phyloP scores from a whole-genome alignment of 495 filamentous ascomycete species.

The Podospora australis region DNA sequence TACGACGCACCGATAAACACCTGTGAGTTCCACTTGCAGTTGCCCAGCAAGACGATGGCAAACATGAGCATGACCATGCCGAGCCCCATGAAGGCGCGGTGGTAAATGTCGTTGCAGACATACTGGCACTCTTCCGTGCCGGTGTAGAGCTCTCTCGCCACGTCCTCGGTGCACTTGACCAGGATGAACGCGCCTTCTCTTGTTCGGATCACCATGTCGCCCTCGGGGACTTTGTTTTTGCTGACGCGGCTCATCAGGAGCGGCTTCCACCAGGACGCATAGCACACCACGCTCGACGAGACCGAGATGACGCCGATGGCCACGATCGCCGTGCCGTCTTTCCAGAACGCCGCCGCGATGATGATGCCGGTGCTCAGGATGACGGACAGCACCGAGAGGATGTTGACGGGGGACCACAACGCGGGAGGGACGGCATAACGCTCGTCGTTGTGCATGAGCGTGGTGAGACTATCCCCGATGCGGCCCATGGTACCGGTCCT shows the following conservation, averaged over 20 bases:
- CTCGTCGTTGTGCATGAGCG: conserved; percentile 23
- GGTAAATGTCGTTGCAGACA: conserved; percentile 29
- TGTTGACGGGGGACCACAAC: conserved; percentile 43
- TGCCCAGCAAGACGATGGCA: conserved; percentile 54
- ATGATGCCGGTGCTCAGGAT: conserved; percentile 45
- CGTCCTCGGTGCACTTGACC: conserved; percentile 55
- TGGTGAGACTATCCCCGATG: too few relatives aligned
- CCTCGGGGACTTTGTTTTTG: conserved; percentile 44
- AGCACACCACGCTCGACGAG: conserved; percentile 46
- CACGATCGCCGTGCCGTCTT: conserved; percentile 50
- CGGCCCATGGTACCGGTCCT: not conserved
- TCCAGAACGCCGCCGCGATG: conserved; percentile 20
- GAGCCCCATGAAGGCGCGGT: conserved; percentile 48
- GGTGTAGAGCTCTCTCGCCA: conserved; percentile 58
- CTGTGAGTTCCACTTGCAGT: conserved; percentile 55
- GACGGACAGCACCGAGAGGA: conserved; percentile 45
- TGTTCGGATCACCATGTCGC: conserved; percentile 56
- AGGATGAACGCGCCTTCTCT: conserved; percentile 56
- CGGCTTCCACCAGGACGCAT: conserved; percentile 50
- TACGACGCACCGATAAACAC: conserved; percentile 51
- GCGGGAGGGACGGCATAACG: conserved; percentile 42
- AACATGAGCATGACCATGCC: conserved; percentile 58
- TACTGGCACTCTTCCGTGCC: conserved; percentile 53
- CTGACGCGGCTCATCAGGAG: conserved; percentile 42
- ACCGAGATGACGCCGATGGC: conserved; percentile 41